Conservation (phyloP, 768 basidiomycete genomes). For the Suillus discolor region DNA sequence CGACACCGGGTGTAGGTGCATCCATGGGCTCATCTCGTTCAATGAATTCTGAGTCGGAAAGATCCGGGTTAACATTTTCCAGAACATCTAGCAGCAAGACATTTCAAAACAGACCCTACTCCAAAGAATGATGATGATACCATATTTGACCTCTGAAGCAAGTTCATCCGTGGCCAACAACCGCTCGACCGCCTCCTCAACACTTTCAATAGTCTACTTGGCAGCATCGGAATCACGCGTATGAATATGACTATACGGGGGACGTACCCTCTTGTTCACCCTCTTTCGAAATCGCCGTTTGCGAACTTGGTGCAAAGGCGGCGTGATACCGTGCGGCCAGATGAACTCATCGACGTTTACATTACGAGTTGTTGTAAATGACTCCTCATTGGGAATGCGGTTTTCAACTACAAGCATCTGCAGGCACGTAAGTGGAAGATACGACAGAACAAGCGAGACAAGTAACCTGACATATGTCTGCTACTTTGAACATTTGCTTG, state of each 20-base stretch:
- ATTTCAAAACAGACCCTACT: not conserved
- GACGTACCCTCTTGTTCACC: slow-evolving; percentile 74
- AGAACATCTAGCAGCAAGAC: slow-evolving; percentile 61
- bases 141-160: slow-evolving; percentile 77
- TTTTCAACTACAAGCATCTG: slow-evolving; percentile 94
- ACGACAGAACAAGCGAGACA: slow-evolving; percentile 13
- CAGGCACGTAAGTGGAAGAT: slow-evolving; percentile 15
- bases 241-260: not conserved
- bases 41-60: slow-evolving; percentile 87
- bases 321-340: slow-evolving; percentile 95
- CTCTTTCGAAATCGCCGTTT: slow-evolving; percentile 93
- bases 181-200: slow-evolving; percentile 91
- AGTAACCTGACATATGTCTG: slow-evolving; percentile 93
- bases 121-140: slow-evolving; percentile 39
- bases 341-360: slow-evolving; percentile 96
- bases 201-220: slow-evolving; percentile 85
- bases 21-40: slow-evolving; percentile 64
- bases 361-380: slow-evolving; percentile 57
- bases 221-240: slow-evolving; percentile 1
- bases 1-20: slow-evolving; percentile 70
- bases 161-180: slow-evolving; percentile 78
- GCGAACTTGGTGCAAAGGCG: slow-evolving; percentile 86
- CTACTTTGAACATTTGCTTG: slow-evolving; percentile 98
- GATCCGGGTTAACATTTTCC: slow-evolving; percentile 88
- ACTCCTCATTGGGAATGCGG: slow-evolving; percentile 70